Conservation (phyloP, 2,329 filamentous ascomycete species). For the Exophiala bonariae region DNA sequence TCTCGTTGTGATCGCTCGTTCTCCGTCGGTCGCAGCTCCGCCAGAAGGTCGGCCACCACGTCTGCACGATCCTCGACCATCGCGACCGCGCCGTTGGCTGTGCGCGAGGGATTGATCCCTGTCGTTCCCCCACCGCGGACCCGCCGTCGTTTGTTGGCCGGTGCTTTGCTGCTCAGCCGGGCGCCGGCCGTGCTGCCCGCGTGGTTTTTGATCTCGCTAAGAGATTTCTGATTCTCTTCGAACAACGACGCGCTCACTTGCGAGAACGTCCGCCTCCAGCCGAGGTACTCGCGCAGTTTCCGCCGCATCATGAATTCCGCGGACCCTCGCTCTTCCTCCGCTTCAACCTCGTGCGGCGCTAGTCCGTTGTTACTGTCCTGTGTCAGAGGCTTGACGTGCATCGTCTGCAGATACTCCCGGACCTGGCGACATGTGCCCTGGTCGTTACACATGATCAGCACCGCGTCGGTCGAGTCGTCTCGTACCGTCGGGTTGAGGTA, state of each 20-base stretch:
- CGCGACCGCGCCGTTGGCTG: conserved; percentile 59
- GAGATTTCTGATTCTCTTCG: conserved; percentile 73
- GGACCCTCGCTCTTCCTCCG: conserved; percentile 64
- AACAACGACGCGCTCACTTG: conserved; percentile 78
- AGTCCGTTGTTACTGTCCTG: conserved; percentile 39
- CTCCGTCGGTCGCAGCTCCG: conserved; percentile 78
- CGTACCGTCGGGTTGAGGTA: conserved; percentile 76
- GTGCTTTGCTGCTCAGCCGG: conserved; percentile 53
- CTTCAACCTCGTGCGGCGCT: conserved; percentile 41
- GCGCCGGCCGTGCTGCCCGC: conserved; percentile 42
- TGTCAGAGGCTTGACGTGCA: conserved; percentile 66
- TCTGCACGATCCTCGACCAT: conserved; percentile 80
- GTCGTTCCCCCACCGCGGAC: conserved; percentile 73
- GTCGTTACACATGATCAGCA: conserved; percentile 94
- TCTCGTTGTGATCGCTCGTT: conserved; percentile 73
- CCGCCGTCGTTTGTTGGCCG: conserved; percentile 82
- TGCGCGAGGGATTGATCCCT: conserved; percentile 58
- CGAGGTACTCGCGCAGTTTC: conserved; percentile 80
- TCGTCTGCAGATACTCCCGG: conserved; percentile 85
- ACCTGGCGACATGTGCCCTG: conserved; percentile 83
- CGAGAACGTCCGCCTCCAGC: conserved; percentile 87
- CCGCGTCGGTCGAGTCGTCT: conserved; percentile 86
- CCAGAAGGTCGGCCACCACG: conserved; percentile 79
- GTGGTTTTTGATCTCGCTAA: conserved; percentile 66
- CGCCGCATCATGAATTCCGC: conserved; percentile 87